Evolutionary conservation across 371 early-diverging fungal genomes (phyloP).

Genomic region (Mucor indicus): DNA sequence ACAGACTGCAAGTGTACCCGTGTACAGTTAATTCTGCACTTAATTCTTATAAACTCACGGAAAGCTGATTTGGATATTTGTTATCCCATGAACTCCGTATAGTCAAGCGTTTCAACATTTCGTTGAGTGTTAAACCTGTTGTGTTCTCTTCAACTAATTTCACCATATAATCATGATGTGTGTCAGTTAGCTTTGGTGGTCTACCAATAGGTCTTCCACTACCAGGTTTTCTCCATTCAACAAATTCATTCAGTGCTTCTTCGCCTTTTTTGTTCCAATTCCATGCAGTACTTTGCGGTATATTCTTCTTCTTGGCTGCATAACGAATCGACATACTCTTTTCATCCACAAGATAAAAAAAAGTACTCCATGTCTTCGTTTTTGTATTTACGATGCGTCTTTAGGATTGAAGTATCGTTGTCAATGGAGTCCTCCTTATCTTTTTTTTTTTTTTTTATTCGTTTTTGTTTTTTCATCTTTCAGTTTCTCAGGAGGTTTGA

Average conservation of each 20-base stretch:
- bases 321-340: neutral
- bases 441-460: neutral
- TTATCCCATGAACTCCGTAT: constrained; percentile 5
- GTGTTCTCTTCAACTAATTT: constrained; percentile 10
- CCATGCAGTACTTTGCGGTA: neutral
- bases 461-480: neutral
- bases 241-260: neutral
- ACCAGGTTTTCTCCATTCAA: neutral
- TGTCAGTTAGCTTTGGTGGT: neutral
- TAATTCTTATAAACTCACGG: constrained; percentile 11
- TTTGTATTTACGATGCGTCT: neutral
- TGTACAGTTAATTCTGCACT: constrained; percentile 12
- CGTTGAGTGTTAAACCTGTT: constrained; percentile 7
- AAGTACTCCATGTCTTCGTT: neutral
- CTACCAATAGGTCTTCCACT: constrained; percentile 2
- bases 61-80: constrained; percentile 6
- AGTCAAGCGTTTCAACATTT: constrained; percentile 14
- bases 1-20: constrained; percentile 13
- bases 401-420: neutral
- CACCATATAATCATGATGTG: neutral
- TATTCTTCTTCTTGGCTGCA: neutral
- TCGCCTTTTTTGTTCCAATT: constrained; percentile 3
- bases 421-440: neutral
- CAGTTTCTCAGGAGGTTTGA: constrained; percentile 1
- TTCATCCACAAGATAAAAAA: neutral